A percentile compares a stretch with the other conserved stretches of the same genome.
Evolutionary conservation across 192 early-diverging fungal genomes (phyloP).

Genomic region (Gamsiella multidivaricata): DNA sequence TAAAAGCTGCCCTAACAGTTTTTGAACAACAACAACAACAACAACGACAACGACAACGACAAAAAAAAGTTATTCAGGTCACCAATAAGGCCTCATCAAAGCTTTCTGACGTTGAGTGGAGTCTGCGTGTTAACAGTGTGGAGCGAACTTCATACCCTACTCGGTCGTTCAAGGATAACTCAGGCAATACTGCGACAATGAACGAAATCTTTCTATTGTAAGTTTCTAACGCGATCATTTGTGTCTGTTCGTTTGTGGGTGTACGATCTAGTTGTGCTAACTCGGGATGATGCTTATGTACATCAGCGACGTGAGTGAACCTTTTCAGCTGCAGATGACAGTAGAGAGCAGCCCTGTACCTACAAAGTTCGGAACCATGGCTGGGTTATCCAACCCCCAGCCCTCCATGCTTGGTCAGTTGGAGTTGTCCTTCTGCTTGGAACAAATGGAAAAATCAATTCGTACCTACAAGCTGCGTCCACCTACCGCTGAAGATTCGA

Average conservation of each 20-base stretch:
- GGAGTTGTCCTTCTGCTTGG: conserved; percentile 29
- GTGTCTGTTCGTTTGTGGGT: too few species aligned
- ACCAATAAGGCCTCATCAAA: conserved; percentile 38
- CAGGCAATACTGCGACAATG: conserved; percentile 46
- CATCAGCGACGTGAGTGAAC: conserved; percentile 36
- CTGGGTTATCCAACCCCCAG: conserved; percentile 32
- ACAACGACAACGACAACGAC: too few species aligned
- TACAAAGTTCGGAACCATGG: conserved; percentile 47
- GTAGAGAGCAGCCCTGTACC: conserved; percentile 22
- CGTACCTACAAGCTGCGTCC: conserved; percentile 24
- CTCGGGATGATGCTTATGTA: too few species aligned
- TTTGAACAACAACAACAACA: too few species aligned
- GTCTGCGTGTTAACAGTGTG: conserved; percentile 18
- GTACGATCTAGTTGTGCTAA: too few species aligned
- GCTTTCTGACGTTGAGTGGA: conserved; percentile 44
- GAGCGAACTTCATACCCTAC: conserved; percentile 29
- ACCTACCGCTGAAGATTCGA: neutral
- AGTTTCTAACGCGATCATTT: too few species aligned
- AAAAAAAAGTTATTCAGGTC: conserved; percentile 28
- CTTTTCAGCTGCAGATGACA: conserved; percentile 43
- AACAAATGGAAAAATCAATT: conserved; percentile 18
- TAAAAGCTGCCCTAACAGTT: too few species aligned
- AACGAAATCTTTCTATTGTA: conserved; percentile 53
- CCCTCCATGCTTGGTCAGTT: conserved; percentile 19
- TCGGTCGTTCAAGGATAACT: conserved; percentile 44